phyloP scores from a whole-genome alignment of 2,329 filamentous ascomycete species.

The Monascus ruber region DNA sequence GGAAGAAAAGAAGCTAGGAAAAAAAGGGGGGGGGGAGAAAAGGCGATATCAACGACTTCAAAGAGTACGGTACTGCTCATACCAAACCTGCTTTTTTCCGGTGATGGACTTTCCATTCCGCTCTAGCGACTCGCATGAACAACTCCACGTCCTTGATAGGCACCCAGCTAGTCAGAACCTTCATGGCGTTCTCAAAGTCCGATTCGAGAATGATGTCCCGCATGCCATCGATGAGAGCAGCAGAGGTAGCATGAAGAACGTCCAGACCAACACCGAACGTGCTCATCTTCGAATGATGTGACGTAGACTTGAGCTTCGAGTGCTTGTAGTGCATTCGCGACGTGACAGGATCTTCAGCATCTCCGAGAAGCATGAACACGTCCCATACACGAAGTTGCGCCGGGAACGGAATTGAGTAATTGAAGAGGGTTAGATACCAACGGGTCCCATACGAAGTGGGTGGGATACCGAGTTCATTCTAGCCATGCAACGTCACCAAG shows the following conservation, averaged over 20 bases:
- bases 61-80: too few relatives aligned
- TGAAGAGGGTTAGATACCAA: conserved; percentile 97
- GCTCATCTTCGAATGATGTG: conserved; percentile 13
- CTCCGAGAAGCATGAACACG: conserved; percentile 88
- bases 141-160: conserved; percentile 89
- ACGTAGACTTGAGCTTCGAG: conserved; percentile 10
- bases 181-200: conserved; percentile 98
- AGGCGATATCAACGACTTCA: not conserved
- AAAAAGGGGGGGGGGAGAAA: not conserved
- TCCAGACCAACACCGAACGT: conserved; percentile 59
- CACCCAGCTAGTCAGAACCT: conserved; percentile 85
- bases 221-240: conserved; percentile 82
- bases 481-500: not conserved
- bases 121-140: conserved; percentile 77
- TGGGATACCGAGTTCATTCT: conserved; percentile 68
- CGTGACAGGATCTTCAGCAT: conserved; percentile 42
- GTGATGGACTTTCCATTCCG: conserved; percentile 66
- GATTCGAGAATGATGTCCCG: conserved; percentile 79
- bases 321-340: conserved; percentile 6
- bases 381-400: conserved; percentile 96
- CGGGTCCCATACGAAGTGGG: conserved; percentile 89
- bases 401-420: conserved; percentile 87
- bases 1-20: conserved; percentile 2
- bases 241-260: conserved; percentile 77
- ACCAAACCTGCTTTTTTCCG: conserved; percentile 30